These are phyloP conservation scores for Ophiostoma ips DNA, from an alignment of 2,329 filamentous ascomycete species.

Conservation along the genomic window DNA sequence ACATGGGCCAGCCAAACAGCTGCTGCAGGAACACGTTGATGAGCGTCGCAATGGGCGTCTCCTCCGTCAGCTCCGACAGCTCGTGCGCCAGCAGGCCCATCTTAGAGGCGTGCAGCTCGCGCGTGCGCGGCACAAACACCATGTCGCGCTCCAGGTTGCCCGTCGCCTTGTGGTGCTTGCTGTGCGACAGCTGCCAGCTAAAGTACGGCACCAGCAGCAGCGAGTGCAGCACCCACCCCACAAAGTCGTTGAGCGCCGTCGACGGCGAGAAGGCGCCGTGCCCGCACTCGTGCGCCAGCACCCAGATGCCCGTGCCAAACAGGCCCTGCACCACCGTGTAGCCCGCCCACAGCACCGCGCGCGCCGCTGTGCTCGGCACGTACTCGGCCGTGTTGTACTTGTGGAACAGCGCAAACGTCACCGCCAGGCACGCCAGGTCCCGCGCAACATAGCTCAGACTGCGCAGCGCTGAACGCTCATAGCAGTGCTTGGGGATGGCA, in stretches of 20 bases:
- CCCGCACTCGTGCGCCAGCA: constrained; percentile 93
- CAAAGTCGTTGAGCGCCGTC: constrained; percentile 76
- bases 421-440: constrained; percentile 57
- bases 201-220: constrained; percentile 83
- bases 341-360: constrained; percentile 48
- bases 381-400: constrained; percentile 77
- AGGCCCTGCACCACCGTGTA: constrained; percentile 79
- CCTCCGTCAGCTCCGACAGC: constrained; percentile 78
- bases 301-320: constrained; percentile 89
- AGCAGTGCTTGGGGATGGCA: constrained; percentile 97
- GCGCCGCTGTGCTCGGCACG: constrained; percentile 54
- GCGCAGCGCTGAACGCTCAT: constrained; percentile 63
- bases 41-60: constrained; percentile 77
- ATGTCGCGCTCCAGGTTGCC: constrained; percentile 96
- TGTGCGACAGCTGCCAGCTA: constrained; percentile 98
- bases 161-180: constrained; percentile 99
- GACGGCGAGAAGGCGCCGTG: constrained; percentile 95
- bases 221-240: constrained; percentile 86
- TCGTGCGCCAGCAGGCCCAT: constrained; percentile 66
- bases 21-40: constrained; percentile 68
- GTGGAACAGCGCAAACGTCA: constrained; percentile 79
- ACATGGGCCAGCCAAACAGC: constrained; percentile 83
- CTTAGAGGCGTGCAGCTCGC: constrained; percentile 63
- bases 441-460: constrained; percentile 75
- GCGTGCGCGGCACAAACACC: constrained; percentile 94